Evolutionary conservation across 176 grass and related monocot species (phyloP).

Genomic region (Carex myosuroides): DNA sequence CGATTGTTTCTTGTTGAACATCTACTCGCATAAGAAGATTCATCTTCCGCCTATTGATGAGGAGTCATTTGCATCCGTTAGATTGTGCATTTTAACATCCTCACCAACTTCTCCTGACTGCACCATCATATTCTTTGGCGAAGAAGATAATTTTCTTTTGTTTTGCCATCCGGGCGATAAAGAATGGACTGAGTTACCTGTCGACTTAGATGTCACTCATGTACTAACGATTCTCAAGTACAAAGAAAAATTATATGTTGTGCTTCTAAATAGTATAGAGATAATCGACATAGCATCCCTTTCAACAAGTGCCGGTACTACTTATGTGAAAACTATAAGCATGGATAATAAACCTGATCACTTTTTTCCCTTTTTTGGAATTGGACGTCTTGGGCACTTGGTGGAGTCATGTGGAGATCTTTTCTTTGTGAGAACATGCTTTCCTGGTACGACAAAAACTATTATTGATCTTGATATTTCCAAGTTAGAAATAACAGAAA

Average conservation of each 20-base stretch:
- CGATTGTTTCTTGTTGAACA: slow-evolving; percentile 17
- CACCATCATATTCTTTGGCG: slow-evolving; percentile 2
- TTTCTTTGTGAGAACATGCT: neutral
- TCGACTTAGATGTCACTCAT: neutral
- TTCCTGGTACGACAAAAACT: neutral
- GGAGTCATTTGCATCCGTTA: too few relatives aligned
- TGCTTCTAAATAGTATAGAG: neutral
- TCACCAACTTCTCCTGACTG: neutral
- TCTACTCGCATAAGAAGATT: neutral
- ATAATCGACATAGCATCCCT: neutral
- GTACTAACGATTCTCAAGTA: neutral
- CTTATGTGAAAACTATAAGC: neutral
- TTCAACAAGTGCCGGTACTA: neutral
- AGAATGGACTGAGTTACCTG: neutral
- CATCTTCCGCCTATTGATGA: neutral
- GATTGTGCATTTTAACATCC: neutral
- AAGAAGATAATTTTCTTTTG: slow-evolving; percentile 2
- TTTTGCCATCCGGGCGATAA: neutral
- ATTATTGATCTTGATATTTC: neutral
- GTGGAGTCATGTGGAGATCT: slow-evolving; percentile 6
- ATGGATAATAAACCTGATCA: neutral
- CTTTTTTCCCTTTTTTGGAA: neutral
- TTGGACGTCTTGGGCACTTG: neutral
- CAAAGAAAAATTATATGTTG: neutral
- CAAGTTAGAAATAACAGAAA: neutral